These are phyloP conservation scores for Termitomyces sp. DNA, from an alignment of 768 basidiomycete genomes.

Conservation along the genomic window DNA sequence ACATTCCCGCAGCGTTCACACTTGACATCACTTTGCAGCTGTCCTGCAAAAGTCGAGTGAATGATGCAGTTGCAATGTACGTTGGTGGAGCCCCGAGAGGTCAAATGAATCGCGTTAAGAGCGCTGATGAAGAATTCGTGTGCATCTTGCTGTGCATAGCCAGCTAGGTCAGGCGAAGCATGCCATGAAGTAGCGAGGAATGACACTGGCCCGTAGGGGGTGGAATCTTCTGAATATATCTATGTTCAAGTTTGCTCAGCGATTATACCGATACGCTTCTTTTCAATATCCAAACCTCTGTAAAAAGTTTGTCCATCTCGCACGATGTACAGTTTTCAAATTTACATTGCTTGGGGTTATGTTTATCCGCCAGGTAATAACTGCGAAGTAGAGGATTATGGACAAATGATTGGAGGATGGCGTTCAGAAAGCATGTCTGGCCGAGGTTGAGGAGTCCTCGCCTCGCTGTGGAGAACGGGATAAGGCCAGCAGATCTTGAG, in stretches of 20 bases:
- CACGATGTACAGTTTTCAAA: conserved; percentile 79
- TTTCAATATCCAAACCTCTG: conserved; percentile 47
- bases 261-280: neutral
- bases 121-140: conserved; percentile 85
- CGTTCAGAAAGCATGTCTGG: conserved; percentile 93
- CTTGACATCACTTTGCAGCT: conserved; percentile 83
- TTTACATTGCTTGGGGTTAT: conserved; percentile 72
- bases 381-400: conserved; percentile 89
- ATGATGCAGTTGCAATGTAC: conserved; percentile 87
- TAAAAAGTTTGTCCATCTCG: conserved; percentile 87
- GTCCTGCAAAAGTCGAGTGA: conserved; percentile 86
- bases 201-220: conserved; percentile 76
- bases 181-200: conserved; percentile 87
- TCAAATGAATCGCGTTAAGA: conserved; percentile 84
- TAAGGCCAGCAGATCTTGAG: neutral
- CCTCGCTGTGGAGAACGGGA: conserved; percentile 45
- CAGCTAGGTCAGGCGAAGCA: conserved; percentile 75
- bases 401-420: conserved; percentile 82
- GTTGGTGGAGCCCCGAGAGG: conserved; percentile 70
- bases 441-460: conserved; percentile 85
- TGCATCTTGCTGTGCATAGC: conserved; percentile 93
- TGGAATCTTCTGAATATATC: conserved; percentile 54
- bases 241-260: conserved; percentile 17
- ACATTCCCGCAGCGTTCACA: conserved; percentile 83
- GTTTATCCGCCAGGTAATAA: conserved; percentile 88